phyloP scores from a whole-genome alignment of 108 stramenopile genomes.

The Fragilariopsis cylindrus region DNA sequence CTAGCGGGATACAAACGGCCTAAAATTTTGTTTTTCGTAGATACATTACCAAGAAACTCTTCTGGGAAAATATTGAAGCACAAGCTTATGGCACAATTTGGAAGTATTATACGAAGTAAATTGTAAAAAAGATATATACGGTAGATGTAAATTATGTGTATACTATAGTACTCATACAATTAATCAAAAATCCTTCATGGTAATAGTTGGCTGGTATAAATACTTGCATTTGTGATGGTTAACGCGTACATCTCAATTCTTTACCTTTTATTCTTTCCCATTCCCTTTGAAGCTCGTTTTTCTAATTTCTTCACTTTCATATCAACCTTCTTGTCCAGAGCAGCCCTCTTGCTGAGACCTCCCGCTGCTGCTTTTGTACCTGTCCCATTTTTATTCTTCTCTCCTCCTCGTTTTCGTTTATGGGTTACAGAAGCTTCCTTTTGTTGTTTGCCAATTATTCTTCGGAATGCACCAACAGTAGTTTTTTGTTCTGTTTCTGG shows the following conservation, averaged over 20 bases:
- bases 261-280: conserved; percentile 65
- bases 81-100: conserved; percentile 24
- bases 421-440: conserved; percentile 23
- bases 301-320: conserved; percentile 73
- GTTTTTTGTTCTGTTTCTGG: conserved; percentile 17
- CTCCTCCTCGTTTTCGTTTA: conserved; percentile 54
- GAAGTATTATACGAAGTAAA: conserved; percentile 20
- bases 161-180: too few relatives aligned
- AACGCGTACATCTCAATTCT: background rate
- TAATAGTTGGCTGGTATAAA: background rate
- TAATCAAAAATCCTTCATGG: too few relatives aligned
- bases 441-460: conserved; percentile 50
- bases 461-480: conserved; percentile 38
- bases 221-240: background rate
- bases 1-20: conserved; percentile 80
- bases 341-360: conserved; percentile 69
- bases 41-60: conserved; percentile 64
- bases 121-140: conserved; percentile 1
- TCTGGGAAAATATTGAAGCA: conserved; percentile 80
- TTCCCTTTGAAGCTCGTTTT: conserved; percentile 69
- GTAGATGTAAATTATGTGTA: too few relatives aligned
- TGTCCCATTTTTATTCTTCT: conserved; percentile 37
- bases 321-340: conserved; percentile 64
- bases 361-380: conserved; percentile 24
- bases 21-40: conserved; percentile 46